Evolutionary conservation across 495 filamentous ascomycete species (phyloP).

Genomic region (Tirmania nivea): DNA sequence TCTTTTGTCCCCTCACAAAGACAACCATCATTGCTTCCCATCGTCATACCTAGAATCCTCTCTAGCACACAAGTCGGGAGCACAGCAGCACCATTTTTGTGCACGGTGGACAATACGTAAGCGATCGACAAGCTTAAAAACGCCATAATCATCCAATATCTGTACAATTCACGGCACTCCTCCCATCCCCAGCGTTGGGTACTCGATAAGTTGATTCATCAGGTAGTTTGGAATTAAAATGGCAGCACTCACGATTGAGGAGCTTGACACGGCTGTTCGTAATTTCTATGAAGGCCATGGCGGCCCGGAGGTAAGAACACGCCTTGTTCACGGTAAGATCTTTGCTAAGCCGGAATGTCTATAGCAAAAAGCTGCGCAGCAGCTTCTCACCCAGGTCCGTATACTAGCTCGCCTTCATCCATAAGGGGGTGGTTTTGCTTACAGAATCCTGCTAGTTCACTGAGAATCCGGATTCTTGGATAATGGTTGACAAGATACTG

Average conservation of each 20-base stretch:
- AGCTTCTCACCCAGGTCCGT: slow-evolving; percentile 77
- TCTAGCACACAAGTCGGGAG: no score
- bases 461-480: slow-evolving; percentile 93
- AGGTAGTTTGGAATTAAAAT: slow-evolving; percentile 1
- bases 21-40: no score
- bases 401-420: not conserved
- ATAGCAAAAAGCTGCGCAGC: slow-evolving; percentile 94
- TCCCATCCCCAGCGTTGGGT: no score
- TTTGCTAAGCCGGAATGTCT: no score
- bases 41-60: no score
- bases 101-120: no score
- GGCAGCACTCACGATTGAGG: slow-evolving; percentile 44
- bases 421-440: not conserved
- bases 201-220: no score
- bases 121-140: no score
- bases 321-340: not conserved
- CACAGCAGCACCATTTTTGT: no score
- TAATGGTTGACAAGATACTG: slow-evolving; percentile 88
- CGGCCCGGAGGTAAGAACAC: slow-evolving; percentile 42
- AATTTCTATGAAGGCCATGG: slow-evolving; percentile 94
- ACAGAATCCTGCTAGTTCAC: slow-evolving; percentile 47
- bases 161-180: no score
- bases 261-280: slow-evolving; percentile 87
- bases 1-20: no score
- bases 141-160: no score